These are phyloP conservation scores for Chloranthus sessilifolius DNA, from an alignment of 164 flowering plant genomes.

Conservation along the genomic window DNA sequence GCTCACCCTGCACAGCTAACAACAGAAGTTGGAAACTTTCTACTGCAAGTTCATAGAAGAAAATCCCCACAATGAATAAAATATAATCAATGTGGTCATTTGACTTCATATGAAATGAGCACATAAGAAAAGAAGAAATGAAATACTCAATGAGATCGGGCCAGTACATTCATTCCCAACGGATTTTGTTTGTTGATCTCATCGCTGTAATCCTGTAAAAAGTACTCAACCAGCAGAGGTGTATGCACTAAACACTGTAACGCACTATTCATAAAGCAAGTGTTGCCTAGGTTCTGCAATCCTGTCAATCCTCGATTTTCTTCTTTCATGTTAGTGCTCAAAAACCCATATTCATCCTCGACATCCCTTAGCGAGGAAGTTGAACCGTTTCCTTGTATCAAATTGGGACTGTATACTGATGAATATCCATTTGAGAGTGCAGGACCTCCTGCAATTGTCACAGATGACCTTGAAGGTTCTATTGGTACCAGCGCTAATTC, in stretches of 20 bases:
- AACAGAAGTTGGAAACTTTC: conserved; percentile 19
- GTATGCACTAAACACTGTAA: conserved; percentile 95
- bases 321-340: conserved; percentile 28
- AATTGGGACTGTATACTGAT: conserved; percentile 31
- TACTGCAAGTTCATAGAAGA: background rate
- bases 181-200: conserved; percentile 91
- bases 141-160: conserved; percentile 1
- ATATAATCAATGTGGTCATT: too few relatives aligned
- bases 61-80: background rate
- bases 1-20: conserved; percentile 78
- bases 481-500: conserved; percentile 70
- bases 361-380: conserved; percentile 30
- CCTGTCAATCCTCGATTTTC: conserved; percentile 88
- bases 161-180: conserved; percentile 81
- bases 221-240: conserved; percentile 74
- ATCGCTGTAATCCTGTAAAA: conserved; percentile 69
- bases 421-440: conserved; percentile 66
- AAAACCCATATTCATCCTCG: conserved; percentile 38
- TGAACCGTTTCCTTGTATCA: conserved; percentile 31
- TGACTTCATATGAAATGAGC: too few relatives aligned
- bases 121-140: background rate
- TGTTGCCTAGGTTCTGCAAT: conserved; percentile 91
- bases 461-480: conserved; percentile 70
- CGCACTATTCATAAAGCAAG: conserved; percentile 99
- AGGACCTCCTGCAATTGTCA: conserved; percentile 76